Percentiles rank a stretch among this genome's conserved stretches.
Evolutionary conservation across 2,329 filamentous ascomycete genomes (phyloP).

Genomic region (Pseudogymnoascus sp.): DNA sequence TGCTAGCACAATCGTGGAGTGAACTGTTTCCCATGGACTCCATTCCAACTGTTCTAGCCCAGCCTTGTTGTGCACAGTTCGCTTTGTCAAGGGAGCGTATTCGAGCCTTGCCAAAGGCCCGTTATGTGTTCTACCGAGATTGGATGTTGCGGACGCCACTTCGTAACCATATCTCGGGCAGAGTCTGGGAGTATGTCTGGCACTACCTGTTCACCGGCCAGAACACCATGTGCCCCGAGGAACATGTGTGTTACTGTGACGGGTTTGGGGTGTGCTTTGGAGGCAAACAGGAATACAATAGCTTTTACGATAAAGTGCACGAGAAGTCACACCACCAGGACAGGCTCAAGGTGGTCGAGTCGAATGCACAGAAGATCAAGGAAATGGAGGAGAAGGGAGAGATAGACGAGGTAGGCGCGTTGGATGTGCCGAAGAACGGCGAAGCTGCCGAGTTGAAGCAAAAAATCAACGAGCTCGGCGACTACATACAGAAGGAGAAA

Average conservation of each 20-base stretch:
- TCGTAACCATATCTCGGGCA: conserved; percentile 45
- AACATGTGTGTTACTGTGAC: conserved; percentile 26
- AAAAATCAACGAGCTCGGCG: conserved; percentile 8
- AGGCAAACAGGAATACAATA: conserved; percentile 20
- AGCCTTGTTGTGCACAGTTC: conserved; percentile 58
- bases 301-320: conserved; percentile 16
- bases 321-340: not conserved
- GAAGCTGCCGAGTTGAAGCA: conserved; percentile 4
- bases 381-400: conserved; percentile 11
- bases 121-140: conserved; percentile 48
- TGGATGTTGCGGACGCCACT: conserved; percentile 50
- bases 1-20: conserved; percentile 38
- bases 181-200: conserved; percentile 58
- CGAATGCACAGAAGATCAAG: conserved; percentile 14
- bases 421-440: conserved; percentile 6
- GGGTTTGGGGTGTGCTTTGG: conserved; percentile 27
- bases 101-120: conserved; percentile 36
- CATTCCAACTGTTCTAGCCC: conserved; percentile 42
- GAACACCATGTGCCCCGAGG: conserved; percentile 20
- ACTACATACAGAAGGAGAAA: not conserved
- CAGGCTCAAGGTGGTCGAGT: conserved; percentile 5
- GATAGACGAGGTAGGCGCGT: not conserved
- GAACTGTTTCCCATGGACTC: conserved; percentile 38
- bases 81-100: conserved; percentile 48
- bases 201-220: conserved; percentile 32